Evolutionary conservation across 2,329 filamentous ascomycete species (phyloP).

Genomic region (Sarocladium strictum): DNA sequence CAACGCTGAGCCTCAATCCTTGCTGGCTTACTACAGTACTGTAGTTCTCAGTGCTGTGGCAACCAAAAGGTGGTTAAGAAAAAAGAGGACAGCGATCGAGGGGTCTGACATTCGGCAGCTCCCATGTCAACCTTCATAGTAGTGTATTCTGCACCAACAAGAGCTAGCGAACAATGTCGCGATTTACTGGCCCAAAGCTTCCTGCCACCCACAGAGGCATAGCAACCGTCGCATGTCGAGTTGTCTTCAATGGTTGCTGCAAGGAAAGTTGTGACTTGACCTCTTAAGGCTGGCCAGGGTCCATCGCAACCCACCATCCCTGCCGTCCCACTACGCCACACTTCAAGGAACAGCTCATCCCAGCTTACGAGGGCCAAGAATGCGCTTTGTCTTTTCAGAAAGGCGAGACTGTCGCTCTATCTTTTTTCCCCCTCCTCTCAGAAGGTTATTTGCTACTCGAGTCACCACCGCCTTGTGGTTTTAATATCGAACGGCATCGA

Average conservation of each 20-base stretch:
- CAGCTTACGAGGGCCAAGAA: slow-evolving; percentile 1
- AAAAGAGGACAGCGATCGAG: too few species aligned
- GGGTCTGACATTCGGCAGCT: too few species aligned
- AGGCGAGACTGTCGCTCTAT: background rate
- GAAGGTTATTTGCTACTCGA: background rate
- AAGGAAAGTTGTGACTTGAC: background rate
- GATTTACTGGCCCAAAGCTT: too few species aligned
- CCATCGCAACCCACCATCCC: slow-evolving; percentile 7
- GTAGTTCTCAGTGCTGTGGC: background rate
- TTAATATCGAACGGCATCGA: background rate
- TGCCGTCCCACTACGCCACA: slow-evolving; percentile 9
- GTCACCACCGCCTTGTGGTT: background rate
- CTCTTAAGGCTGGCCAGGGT: slow-evolving; percentile 8
- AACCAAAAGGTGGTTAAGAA: too few species aligned
- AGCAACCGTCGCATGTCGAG: too few species aligned
- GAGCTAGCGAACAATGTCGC: too few species aligned
- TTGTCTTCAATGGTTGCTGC: too few species aligned
- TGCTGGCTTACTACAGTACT: background rate
- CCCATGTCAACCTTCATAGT: too few species aligned
- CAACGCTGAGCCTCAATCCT: background rate
- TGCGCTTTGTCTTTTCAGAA: background rate
- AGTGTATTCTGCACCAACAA: too few species aligned
- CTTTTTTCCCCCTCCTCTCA: background rate
- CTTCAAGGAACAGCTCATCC: background rate
- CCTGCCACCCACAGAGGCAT: too few species aligned